A percentile compares a stretch with the other conserved stretches of the same genome.
Evolutionary conservation across 106 monocot species (phyloP).

Genomic region (Dioscorea dumetorum): DNA sequence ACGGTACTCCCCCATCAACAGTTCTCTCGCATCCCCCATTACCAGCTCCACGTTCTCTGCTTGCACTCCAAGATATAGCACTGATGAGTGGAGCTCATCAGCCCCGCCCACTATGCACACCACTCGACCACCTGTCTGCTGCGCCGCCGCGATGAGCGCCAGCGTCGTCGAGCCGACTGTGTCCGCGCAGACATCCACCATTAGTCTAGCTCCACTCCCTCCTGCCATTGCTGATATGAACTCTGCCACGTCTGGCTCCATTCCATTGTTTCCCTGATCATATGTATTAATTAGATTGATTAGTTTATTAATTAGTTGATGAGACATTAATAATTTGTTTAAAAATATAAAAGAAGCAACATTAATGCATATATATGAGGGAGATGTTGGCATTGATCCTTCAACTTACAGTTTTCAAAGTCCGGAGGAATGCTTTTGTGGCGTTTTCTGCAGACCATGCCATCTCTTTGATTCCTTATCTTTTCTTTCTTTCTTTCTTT

Average conservation of each 20-base stretch:
- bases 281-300: too few relatives aligned
- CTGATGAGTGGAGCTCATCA: conserved; percentile 16
- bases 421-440: conserved; percentile 49
- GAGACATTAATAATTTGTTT: too few relatives aligned
- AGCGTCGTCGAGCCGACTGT: conserved; percentile 45
- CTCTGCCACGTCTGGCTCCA: conserved; percentile 52
- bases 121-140: conserved; percentile 47
- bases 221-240: conserved; percentile 66
- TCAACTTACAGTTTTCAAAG: conserved; percentile 34
- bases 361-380: neutral
- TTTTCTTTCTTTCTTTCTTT: neutral
- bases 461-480: conserved; percentile 11
- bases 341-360: too few relatives aligned
- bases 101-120: conserved; percentile 35
- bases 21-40: conserved; percentile 25
- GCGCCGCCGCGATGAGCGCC: conserved; percentile 47
- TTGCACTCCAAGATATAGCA: conserved; percentile 11
- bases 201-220: conserved; percentile 41
- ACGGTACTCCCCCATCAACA: conserved; percentile 15
- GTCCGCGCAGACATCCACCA: conserved; percentile 44
- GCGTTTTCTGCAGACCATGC: conserved; percentile 77
- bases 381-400: neutral
- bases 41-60: conserved; percentile 29
- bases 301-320: too few relatives aligned
- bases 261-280: conserved; percentile 26